Conservation (phyloP, 2,329 filamentous ascomycete species). For the Scedosporium minutisporum region DNA sequence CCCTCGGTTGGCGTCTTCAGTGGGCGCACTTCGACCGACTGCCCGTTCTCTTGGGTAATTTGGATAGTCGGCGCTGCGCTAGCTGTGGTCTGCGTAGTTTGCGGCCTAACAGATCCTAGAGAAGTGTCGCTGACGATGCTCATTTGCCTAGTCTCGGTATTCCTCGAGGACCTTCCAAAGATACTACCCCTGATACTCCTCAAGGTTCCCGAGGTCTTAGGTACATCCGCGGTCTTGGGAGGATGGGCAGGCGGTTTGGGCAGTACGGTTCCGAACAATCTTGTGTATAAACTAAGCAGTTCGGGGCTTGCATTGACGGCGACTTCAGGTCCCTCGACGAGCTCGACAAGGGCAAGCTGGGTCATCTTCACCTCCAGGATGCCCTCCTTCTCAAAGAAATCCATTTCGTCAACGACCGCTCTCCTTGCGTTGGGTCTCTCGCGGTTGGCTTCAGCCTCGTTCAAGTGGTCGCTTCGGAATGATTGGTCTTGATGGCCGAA, state of each 20-base stretch:
- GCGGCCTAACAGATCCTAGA: constrained; percentile 14
- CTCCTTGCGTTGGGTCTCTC: constrained; percentile 15
- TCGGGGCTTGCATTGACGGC: constrained; percentile 86
- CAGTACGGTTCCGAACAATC: constrained; percentile 59
- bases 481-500: constrained; percentile 52
- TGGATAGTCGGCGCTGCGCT: constrained; percentile 61
- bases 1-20: constrained; percentile 22
- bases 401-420: constrained; percentile 64
- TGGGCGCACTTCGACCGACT: constrained; percentile 24
- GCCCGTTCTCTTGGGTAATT: constrained; percentile 56
- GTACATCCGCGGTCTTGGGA: constrained; percentile 40
- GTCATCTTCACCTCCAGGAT: constrained; percentile 96
- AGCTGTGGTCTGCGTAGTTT: constrained; percentile 32
- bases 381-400: constrained; percentile 71
- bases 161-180: constrained; percentile 40
- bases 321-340: constrained; percentile 71
- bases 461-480: constrained; percentile 59
- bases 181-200: constrained; percentile 66
- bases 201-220: constrained; percentile 62
- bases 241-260: constrained; percentile 33
- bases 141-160: constrained; percentile 1
- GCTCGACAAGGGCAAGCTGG: constrained; percentile 73
- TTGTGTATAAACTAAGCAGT: constrained; percentile 69
- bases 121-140: constrained; percentile 16
- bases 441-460: constrained; percentile 33